These are phyloP conservation scores for Pueraria montana DNA, from an alignment of 306 rosid species.

Conservation along the genomic window DNA sequence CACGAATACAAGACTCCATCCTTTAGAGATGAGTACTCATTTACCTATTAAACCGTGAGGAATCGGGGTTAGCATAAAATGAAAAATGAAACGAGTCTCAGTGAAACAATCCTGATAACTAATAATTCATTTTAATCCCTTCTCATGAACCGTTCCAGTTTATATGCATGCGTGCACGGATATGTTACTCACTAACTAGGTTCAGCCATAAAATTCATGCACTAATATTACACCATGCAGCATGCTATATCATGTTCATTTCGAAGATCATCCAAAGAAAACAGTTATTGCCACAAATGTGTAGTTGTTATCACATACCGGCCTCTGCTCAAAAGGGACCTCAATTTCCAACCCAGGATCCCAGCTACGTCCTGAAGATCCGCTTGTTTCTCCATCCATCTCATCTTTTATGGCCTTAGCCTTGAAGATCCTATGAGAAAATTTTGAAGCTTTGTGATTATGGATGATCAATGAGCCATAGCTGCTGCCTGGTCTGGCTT, in stretches of 20 bases:
- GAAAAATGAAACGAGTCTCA: background rate
- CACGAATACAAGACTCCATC: constrained; percentile 79
- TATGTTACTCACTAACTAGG: background rate
- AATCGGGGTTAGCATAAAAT: constrained; percentile 20
- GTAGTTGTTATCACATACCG: constrained; percentile 61
- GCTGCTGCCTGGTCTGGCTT: constrained; percentile 55
- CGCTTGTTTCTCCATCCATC: constrained; percentile 74
- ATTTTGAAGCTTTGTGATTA: constrained; percentile 51
- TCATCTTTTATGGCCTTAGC: constrained; percentile 78
- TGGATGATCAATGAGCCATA: constrained; percentile 66
- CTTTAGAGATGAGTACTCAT: constrained; percentile 94
- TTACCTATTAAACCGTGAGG: constrained; percentile 67
- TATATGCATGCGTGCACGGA: background rate
- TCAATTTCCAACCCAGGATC: constrained; percentile 89
- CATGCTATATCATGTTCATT: constrained; percentile 32
- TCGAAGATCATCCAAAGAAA: constrained; percentile 27
- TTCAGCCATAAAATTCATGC: constrained; percentile 28
- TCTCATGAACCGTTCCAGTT: constrained; percentile 11
- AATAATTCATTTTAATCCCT: constrained; percentile 26
- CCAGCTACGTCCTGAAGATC: constrained; percentile 85
- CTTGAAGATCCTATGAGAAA: constrained; percentile 55
- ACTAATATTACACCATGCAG: constrained; percentile 27
- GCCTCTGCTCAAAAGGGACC: constrained; percentile 96
- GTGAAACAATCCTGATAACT: constrained; percentile 27
- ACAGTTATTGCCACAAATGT: background rate